Evolutionary conservation across 2,329 filamentous ascomycete genomes (phyloP), one percentile per base, ranked within the genome.

Genomic region (Neurospora sp.): DNA sequence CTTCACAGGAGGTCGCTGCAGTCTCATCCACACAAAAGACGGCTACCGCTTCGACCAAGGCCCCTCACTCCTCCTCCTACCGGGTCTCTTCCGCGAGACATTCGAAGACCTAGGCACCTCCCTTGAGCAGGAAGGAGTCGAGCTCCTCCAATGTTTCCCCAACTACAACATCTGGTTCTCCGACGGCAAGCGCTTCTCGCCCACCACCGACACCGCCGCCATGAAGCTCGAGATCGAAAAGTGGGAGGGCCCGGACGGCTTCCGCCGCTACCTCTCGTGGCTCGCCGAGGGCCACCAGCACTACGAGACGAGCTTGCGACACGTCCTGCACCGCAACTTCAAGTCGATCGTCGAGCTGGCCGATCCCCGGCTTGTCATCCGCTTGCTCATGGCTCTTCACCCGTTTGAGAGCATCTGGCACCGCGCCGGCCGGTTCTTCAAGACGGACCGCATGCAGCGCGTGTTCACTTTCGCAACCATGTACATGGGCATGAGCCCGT

Each of bases 401-500:
- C 90, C 90, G 0, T 89, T 93, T 72, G 88, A 92, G 77, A 90
- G 85, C 74, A 90, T 92, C 17, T 93, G 89, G 81, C 82, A 82
- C 7, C 81, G 91, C 38, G 88, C 90, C 3, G 82, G 85, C 36
- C 84, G 84, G 72, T 93, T 93, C 75, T 93, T 93, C 78, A 85
- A 83, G 82, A 90, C 89, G 0, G 90, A 93, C 76, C 82, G 90
- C 70, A 76, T 93, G 75, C 82, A 91, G 71, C 81, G 90, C 36
- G 90, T 91, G 0, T 93, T 93, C 73, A 93, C 91, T 0, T 93
- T 93, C 78, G 90, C 87, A 28, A 92, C 89, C 74, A 93, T 93
- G 91, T 93, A 93, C 76, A 91, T 93, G 88, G 91, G 91, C 0
- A 93, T 93, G 91, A 89, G 85, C 69, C 91, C 91, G 0, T 93